phyloP scores from a whole-genome alignment of 495 filamentous ascomycete species.

The Xylaria castorea region DNA sequence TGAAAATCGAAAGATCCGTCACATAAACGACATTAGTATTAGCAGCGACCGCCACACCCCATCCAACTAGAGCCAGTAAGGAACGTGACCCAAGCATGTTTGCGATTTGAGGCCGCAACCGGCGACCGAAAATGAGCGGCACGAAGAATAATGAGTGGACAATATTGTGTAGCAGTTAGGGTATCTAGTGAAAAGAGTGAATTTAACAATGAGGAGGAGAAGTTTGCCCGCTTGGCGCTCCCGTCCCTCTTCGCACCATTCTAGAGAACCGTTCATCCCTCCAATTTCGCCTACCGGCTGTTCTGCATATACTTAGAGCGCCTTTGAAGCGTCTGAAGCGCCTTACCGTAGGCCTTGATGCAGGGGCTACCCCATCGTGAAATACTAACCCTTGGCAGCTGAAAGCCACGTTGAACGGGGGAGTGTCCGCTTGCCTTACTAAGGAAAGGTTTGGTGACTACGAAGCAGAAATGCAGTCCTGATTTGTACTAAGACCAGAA shows the following conservation, averaged over 20 bases:
- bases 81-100: slow-evolving; percentile 19
- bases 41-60: slow-evolving; percentile 27
- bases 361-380: slow-evolving; percentile 14
- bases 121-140: slow-evolving; percentile 24
- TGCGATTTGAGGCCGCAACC: slow-evolving; percentile 5
- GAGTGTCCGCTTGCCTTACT: slow-evolving; percentile 15
- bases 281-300: slow-evolving; percentile 7
- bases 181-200: slow-evolving; percentile 9
- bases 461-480: background rate
- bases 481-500: background rate
- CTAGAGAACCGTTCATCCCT: background rate
- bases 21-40: slow-evolving; percentile 48
- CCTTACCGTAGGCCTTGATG: slow-evolving; percentile 6
- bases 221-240: background rate
- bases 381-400: slow-evolving; percentile 22
- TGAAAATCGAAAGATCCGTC: slow-evolving; percentile 52
- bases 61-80: slow-evolving; percentile 28
- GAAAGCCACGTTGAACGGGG: slow-evolving; percentile 15
- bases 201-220: background rate
- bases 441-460: slow-evolving; percentile 12
- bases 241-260: background rate
- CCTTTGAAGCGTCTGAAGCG: slow-evolving; percentile 3
- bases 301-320: slow-evolving; percentile 7
- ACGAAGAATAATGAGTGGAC: slow-evolving; percentile 5
- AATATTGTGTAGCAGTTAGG: background rate